A percentile compares a stretch with the other conserved stretches of the same genome.
Evolutionary conservation across 257 asterid species (phyloP).

Genomic region (Ilex asprella): DNA sequence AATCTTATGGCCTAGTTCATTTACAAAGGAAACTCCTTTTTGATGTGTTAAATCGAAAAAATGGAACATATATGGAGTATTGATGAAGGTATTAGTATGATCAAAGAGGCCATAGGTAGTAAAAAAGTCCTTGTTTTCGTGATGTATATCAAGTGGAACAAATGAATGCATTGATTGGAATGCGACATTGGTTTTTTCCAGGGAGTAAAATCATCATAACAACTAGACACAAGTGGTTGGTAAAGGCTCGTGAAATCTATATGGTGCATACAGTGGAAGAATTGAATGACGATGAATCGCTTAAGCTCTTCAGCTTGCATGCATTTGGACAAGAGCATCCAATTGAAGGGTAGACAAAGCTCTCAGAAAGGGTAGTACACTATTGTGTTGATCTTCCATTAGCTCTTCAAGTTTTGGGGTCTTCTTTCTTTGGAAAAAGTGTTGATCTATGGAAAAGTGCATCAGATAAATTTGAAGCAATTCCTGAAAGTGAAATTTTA

Average conservation of each 20-base stretch:
- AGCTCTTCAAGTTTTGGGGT: no score
- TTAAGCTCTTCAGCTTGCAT: not conserved
- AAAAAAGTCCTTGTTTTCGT: not conserved
- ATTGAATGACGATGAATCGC: not conserved
- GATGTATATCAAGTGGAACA: not conserved
- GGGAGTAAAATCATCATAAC: not conserved
- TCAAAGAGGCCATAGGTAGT: not conserved
- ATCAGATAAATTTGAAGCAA: not conserved
- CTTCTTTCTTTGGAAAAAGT: no score
- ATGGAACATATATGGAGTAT: not conserved
- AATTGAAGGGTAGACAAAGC: no score
- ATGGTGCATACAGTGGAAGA: not conserved
- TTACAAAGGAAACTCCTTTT: not conserved
- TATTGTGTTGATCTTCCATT: no score
- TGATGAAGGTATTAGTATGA: not conserved
- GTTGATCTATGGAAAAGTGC: not conserved
- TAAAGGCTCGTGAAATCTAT: not conserved
- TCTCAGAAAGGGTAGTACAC: no score
- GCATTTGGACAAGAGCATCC: no score
- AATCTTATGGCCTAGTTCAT: no score
- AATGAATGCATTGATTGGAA: not conserved
- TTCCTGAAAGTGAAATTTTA: not conserved
- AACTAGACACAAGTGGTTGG: not conserved
- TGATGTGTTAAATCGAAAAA: not conserved
- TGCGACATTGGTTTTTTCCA: not conserved